phyloP scores from a whole-genome alignment of 2,329 filamentous ascomycete species.

The Ceratocystis lukuohia region DNA sequence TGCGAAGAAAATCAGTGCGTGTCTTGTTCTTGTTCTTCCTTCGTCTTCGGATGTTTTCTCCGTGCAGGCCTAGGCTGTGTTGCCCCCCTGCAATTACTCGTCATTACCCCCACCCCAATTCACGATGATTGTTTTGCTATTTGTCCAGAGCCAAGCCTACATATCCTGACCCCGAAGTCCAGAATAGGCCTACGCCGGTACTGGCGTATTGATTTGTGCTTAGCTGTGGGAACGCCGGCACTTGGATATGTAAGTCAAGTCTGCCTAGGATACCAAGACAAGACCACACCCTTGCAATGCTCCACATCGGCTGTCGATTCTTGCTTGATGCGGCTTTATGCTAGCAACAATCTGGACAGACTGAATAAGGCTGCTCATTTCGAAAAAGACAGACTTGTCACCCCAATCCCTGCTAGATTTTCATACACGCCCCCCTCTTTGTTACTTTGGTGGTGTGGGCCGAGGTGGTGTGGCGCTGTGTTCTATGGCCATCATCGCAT shows the following conservation, averaged over 20 bases:
- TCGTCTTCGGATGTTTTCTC: not conserved
- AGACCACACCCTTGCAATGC: not conserved
- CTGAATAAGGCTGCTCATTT: not conserved
- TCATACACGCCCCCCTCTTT: not conserved
- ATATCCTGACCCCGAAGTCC: not conserved
- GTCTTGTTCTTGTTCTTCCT: not conserved
- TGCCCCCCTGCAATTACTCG: not conserved
- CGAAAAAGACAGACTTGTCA: not conserved
- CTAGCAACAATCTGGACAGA: not conserved
- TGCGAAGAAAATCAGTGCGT: not conserved
- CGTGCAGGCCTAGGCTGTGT: not conserved
- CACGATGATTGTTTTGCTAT: not conserved
- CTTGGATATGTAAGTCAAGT: conserved; percentile 2
- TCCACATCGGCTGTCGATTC: not conserved
- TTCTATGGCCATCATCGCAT: not conserved
- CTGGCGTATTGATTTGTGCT: not conserved
- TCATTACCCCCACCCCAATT: not conserved
- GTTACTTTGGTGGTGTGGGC: not conserved
- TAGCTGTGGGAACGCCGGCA: not conserved
- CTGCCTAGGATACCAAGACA: conserved; percentile 1
- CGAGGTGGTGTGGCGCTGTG: not conserved
- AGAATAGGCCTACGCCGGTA: too few relatives aligned
- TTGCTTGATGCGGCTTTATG: conserved; percentile 9
- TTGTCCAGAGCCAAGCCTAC: not conserved
- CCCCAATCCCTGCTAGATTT: not conserved